phyloP scores from a whole-genome alignment of 2,329 filamentous ascomycete genomes.

The Ophiostoma montium region DNA sequence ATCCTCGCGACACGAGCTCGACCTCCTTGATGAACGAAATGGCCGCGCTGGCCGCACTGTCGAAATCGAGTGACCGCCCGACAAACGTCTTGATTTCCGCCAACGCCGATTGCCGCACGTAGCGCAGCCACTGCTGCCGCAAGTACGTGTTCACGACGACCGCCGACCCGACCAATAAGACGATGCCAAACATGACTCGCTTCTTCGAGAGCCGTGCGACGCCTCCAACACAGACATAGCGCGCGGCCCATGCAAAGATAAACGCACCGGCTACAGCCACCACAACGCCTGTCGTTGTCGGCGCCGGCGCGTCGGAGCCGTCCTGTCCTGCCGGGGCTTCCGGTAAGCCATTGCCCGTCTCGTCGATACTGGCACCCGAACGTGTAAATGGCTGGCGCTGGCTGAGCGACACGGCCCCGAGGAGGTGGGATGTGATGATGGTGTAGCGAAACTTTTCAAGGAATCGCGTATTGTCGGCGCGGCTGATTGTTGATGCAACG shows the following conservation, averaged over 20 bases:
- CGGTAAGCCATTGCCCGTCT: background rate
- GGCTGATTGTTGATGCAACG: constrained; percentile 57
- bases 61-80: constrained; percentile 63
- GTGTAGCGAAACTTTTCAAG: constrained; percentile 88
- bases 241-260: constrained; percentile 55
- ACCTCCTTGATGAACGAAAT: constrained; percentile 82
- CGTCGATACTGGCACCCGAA: background rate
- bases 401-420: constrained; percentile 49
- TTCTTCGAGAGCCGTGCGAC: constrained; percentile 41
- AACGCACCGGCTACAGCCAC: constrained; percentile 51
- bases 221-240: constrained; percentile 49
- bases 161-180: constrained; percentile 38
- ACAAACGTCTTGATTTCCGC: constrained; percentile 55
- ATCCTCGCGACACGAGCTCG: constrained; percentile 85
- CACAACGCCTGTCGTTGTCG: constrained; percentile 28
- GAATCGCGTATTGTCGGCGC: constrained; percentile 70
- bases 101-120: constrained; percentile 61
- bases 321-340: background rate
- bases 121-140: constrained; percentile 68
- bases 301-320: constrained; percentile 9
- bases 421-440: constrained; percentile 78
- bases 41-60: constrained; percentile 60
- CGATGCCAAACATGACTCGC: constrained; percentile 31
- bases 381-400: constrained; percentile 18
- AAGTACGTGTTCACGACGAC: constrained; percentile 56